Conservation (phyloP, 129 eudicot species). For the Cynara cardunculus region DNA sequence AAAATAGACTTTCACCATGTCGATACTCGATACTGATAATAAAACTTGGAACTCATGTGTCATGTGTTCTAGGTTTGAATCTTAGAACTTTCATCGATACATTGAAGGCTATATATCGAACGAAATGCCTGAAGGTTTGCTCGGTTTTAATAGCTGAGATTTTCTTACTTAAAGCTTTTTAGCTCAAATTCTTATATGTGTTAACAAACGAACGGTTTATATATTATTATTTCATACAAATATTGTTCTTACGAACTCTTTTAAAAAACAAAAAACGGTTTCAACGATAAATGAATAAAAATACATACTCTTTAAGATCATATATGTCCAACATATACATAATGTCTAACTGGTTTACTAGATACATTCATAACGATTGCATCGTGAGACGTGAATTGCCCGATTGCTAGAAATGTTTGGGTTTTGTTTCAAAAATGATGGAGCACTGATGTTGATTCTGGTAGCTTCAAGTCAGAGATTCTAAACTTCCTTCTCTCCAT, state of each 20-base stretch:
- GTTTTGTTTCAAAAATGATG: too few species aligned
- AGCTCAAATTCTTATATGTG: not conserved
- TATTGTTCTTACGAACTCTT: not conserved
- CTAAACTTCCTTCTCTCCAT: too few species aligned
- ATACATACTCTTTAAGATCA: not conserved
- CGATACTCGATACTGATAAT: not conserved
- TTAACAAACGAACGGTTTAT: not conserved
- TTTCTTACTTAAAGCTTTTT: not conserved
- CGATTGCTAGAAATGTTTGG: too few species aligned
- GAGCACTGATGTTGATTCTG: too few species aligned
- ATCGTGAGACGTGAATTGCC: too few species aligned
- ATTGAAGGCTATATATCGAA: not conserved
- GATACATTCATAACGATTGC: too few species aligned
- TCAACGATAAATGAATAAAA: not conserved
- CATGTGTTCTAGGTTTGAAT: not conserved
- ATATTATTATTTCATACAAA: not conserved
- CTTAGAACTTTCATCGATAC: not conserved
- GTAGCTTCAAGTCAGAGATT: too few species aligned
- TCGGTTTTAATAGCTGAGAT: not conserved
- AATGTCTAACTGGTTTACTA: not conserved
- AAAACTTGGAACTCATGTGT: not conserved
- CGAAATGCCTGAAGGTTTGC: not conserved
- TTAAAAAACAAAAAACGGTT: not conserved
- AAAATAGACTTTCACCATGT: not conserved
- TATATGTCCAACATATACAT: not conserved